A percentile compares a stretch with the other conserved stretches of the same genome.
These are phyloP conservation scores for Gamarada debralockiae DNA, from an alignment of 495 filamentous ascomycete genomes.

Conservation along the genomic window DNA sequence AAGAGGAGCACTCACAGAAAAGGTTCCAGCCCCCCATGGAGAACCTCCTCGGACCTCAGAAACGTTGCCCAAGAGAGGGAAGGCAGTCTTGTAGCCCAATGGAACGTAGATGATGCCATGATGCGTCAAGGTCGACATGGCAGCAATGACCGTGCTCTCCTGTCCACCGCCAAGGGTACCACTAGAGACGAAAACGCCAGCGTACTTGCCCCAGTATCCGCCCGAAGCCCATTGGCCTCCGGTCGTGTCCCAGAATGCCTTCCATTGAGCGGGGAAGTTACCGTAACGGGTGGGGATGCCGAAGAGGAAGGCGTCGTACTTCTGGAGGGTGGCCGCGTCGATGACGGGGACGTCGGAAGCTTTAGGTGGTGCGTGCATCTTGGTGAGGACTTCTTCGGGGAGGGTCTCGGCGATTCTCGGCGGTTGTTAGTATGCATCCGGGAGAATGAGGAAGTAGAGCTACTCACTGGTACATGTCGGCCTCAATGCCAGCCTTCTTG, in stretches of 20 bases:
- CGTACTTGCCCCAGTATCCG: slow-evolving; percentile 72
- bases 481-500: slow-evolving; percentile 69
- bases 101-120: slow-evolving; percentile 97
- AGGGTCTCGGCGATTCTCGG: slow-evolving; percentile 75
- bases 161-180: slow-evolving; percentile 84
- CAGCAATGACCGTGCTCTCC: slow-evolving; percentile 77
- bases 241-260: slow-evolving; percentile 39
- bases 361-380: slow-evolving; percentile 88
- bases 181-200: slow-evolving; percentile 86
- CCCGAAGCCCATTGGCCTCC: slow-evolving; percentile 21
- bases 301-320: slow-evolving; percentile 89
- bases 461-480: slow-evolving; percentile 75
- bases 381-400: slow-evolving; percentile 66
- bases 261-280: slow-evolving; percentile 98
- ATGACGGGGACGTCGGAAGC: slow-evolving; percentile 56
- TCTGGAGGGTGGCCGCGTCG: slow-evolving; percentile 61
- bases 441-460: not conserved
- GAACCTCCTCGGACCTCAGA: slow-evolving; percentile 77
- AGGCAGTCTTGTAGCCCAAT: slow-evolving; percentile 83
- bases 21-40: slow-evolving; percentile 94
- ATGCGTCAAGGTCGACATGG: slow-evolving; percentile 85
- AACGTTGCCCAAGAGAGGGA: slow-evolving; percentile 62
- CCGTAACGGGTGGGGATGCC: slow-evolving; percentile 98
- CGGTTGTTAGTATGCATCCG: not conserved
- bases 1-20: slow-evolving; percentile 48